Conservation (phyloP, 805 yeast species). For the Wickerhamomyces mucosus region DNA sequence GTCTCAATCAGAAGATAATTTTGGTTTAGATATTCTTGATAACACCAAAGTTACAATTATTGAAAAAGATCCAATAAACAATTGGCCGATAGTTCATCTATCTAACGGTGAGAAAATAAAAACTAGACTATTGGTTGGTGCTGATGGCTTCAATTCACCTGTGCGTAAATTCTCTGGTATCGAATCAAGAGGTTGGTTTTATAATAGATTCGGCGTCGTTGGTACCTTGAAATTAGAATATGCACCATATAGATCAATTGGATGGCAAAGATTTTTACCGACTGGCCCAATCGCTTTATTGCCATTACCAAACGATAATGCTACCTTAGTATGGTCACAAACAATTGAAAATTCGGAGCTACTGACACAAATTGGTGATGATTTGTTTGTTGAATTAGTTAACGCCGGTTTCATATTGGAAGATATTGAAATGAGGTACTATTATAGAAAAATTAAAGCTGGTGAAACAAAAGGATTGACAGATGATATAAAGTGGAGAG, state of each 20-base stretch:
- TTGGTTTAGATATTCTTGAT: constrained; percentile 41
- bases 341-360: constrained; percentile 64
- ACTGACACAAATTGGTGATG: constrained; percentile 47
- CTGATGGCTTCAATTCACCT: constrained; percentile 94
- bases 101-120: constrained; percentile 53
- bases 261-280: constrained; percentile 88
- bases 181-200: constrained; percentile 87
- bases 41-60: constrained; percentile 60
- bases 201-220: constrained; percentile 84
- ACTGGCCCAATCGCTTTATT: constrained; percentile 90
- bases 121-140: constrained; percentile 80
- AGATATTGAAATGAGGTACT: constrained; percentile 64
- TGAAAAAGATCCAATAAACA: constrained; percentile 25
- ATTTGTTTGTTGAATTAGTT: constrained; percentile 56
- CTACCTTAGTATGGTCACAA: constrained; percentile 92
- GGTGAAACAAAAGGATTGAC: constrained; percentile 31
- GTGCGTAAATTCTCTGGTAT: constrained; percentile 77
- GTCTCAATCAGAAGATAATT: constrained; percentile 7
- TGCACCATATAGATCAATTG: constrained; percentile 62
- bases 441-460: constrained; percentile 38
- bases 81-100: constrained; percentile 73
- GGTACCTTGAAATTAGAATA: constrained; percentile 73
- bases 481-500: constrained; percentile 70
- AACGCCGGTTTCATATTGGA: constrained; percentile 84
- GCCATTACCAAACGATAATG: constrained; percentile 78